Evolutionary conservation across 441 rosid genomes (phyloP).

Genomic region (Populus hybrid): DNA sequence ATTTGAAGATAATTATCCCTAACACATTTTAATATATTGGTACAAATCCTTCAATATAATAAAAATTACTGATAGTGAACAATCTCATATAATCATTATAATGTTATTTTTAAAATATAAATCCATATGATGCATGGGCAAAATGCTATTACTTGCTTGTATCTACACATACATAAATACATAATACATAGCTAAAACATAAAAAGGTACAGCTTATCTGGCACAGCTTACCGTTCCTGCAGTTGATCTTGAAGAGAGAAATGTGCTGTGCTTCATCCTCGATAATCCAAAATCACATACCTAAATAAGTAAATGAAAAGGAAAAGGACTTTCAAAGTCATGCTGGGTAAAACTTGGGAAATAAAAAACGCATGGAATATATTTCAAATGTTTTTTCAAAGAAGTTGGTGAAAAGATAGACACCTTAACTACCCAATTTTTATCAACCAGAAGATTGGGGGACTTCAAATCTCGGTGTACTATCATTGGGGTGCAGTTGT

Average conservation of each 20-base stretch:
- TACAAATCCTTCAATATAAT: background rate
- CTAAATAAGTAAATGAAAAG: constrained; percentile 29
- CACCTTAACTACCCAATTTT: constrained; percentile 97
- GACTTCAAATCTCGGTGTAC: constrained; percentile 96
- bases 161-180: background rate
- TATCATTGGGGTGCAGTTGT: constrained; percentile 75
- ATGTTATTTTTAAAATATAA: background rate
- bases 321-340: constrained; percentile 12
- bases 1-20: background rate
- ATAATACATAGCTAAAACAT: background rate
- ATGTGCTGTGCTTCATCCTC: constrained; percentile 86
- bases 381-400: background rate
- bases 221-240: constrained; percentile 84
- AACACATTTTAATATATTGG: background rate
- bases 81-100: background rate
- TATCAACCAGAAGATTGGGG: constrained; percentile 94
- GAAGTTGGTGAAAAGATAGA: constrained; percentile 11
- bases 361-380: constrained; percentile 9
- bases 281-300: constrained; percentile 93
- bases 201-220: background rate
- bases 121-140: background rate
- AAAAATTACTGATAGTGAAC: background rate
- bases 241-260: constrained; percentile 87
- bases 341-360: constrained; percentile 14
- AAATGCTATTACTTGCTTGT: background rate